phyloP scores from a whole-genome alignment of 2,329 filamentous ascomycete genomes.

The Sclerotinia sclerotiorum region DNA sequence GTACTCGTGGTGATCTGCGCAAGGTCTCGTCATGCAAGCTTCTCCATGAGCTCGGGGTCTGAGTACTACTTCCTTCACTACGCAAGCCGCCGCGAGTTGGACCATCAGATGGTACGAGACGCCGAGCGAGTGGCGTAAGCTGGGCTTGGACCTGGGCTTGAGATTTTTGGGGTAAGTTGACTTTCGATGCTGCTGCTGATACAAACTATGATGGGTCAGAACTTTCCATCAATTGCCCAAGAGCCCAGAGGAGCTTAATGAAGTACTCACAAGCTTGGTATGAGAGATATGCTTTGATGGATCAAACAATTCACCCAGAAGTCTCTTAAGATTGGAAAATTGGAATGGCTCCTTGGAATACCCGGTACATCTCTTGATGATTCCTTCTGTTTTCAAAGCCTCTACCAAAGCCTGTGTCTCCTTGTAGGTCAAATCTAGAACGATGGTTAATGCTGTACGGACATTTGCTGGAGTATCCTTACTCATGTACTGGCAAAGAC shows the following conservation, averaged over 20 bases:
- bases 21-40: constrained; percentile 1
- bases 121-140: constrained; percentile 4
- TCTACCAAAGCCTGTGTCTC: constrained; percentile 19
- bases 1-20: constrained; percentile 7
- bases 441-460: background rate
- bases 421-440: background rate
- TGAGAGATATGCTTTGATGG: constrained; percentile 15
- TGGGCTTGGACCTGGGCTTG: background rate
- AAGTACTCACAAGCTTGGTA: constrained; percentile 8
- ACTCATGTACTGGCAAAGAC: constrained; percentile 22
- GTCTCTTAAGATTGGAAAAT: constrained; percentile 8
- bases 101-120: background rate
- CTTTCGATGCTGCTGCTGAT: background rate
- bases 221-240: background rate
- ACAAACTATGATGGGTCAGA: background rate
- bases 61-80: constrained; percentile 18
- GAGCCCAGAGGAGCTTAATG: too few species aligned
- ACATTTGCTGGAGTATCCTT: background rate
- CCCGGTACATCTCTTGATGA: constrained; percentile 20
- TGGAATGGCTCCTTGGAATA: constrained; percentile 8
- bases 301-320: constrained; percentile 12
- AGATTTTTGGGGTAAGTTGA: background rate
- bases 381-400: constrained; percentile 20
- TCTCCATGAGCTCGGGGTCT: constrained; percentile 19
- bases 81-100: background rate